A percentile compares a stretch with the other conserved stretches of the same genome.
Evolutionary conservation across 208 protist species (phyloP).

Genomic region (Trichomonas gallinae): DNA sequence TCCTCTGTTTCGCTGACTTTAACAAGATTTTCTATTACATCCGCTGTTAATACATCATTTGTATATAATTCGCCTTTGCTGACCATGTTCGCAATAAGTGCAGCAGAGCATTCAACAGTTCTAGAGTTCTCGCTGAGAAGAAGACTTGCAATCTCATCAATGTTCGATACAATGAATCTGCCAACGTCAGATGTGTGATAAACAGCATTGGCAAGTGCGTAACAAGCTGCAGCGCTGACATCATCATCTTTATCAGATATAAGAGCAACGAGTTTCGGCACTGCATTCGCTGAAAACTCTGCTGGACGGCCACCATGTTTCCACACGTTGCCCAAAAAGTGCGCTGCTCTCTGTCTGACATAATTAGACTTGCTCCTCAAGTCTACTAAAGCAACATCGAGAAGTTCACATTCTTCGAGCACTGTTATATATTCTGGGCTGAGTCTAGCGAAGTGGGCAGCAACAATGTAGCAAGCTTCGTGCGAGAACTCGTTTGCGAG

Average conservation of each 20-base stretch:
- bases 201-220: constrained; percentile 16
- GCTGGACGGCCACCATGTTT: background rate
- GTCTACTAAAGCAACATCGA: background rate
- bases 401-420: background rate
- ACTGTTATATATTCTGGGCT: background rate
- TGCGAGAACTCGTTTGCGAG: background rate
- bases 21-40: background rate
- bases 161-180: background rate
- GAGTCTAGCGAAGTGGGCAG: background rate
- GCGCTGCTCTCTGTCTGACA: background rate
- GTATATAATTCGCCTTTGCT: background rate
- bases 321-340: background rate
- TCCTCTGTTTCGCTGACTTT: background rate
- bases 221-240: background rate
- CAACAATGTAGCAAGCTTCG: background rate
- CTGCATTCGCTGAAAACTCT: background rate
- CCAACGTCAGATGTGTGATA: background rate
- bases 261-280: background rate
- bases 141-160: background rate
- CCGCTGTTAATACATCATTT: background rate
- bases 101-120: background rate
- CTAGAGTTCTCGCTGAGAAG: background rate
- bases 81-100: background rate
- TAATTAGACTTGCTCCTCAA: background rate
- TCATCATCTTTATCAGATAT: background rate